Evolutionary conservation across 441 rosid species (phyloP).

Genomic region (Hypseocharis bilobata): DNA sequence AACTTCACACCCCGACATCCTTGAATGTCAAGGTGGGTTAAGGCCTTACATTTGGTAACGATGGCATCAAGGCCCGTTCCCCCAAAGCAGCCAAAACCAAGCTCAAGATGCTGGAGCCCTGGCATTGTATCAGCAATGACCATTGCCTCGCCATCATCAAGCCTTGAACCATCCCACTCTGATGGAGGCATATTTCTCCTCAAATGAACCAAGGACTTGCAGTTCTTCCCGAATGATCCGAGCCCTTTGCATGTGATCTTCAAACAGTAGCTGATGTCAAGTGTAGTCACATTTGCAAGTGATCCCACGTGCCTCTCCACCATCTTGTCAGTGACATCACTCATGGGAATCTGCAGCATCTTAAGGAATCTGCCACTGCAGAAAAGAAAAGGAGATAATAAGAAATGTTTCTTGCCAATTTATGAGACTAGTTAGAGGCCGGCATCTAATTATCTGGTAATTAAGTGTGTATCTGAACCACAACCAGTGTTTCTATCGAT

Average conservation of each 20-base stretch:
- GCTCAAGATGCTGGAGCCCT: constrained; percentile 12
- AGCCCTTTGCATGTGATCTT: constrained; percentile 2
- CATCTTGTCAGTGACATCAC: constrained; percentile 10
- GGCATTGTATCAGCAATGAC: constrained; percentile 2
- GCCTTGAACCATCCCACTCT: not conserved
- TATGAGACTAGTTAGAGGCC: too few relatives aligned
- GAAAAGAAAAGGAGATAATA: too few relatives aligned
- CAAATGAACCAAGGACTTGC: constrained; percentile 9
- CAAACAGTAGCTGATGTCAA: constrained; percentile 8
- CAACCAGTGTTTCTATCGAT: too few relatives aligned
- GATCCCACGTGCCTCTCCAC: constrained; percentile 8
- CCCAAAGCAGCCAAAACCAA: constrained; percentile 6
- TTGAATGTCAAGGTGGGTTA: constrained; percentile 13
- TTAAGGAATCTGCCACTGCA: constrained; percentile 1
- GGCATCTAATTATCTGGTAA: too few relatives aligned
- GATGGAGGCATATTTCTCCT: constrained; percentile 11
- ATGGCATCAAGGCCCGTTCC: not conserved
- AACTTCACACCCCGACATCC: constrained; percentile 7
- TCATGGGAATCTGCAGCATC: constrained; percentile 14
- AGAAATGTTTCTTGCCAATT: too few relatives aligned
- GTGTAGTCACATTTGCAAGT: not conserved
- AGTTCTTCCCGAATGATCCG: constrained; percentile 8
- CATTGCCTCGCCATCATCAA: constrained; percentile 5
- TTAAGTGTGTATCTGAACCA: too few relatives aligned
- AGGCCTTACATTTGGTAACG: constrained; percentile 4